A percentile compares a stretch with the other conserved stretches of the same genome.
Evolutionary conservation across 2,329 filamentous ascomycete genomes (phyloP).

Genomic region (Sporothrix euskadiensis): DNA sequence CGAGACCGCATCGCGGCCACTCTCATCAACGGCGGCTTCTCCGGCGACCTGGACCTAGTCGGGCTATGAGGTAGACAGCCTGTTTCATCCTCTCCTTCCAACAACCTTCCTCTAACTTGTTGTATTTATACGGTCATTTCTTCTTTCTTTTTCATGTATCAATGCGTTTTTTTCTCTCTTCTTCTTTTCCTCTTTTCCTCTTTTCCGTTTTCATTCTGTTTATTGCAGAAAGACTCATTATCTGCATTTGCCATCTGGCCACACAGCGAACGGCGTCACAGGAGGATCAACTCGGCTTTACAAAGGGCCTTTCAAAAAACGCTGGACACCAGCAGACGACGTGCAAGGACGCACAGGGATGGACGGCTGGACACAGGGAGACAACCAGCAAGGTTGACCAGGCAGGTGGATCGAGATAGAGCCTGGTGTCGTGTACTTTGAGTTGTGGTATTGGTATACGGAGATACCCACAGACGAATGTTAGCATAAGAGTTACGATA

Average conservation of each 20-base stretch:
- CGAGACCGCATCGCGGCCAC: constrained; percentile 64
- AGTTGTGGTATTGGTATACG: not conserved
- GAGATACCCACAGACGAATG: constrained; percentile 3
- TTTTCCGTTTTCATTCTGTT: not conserved
- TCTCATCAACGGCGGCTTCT: constrained; percentile 67
- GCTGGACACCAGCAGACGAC: not conserved
- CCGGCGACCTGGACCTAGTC: constrained; percentile 56
- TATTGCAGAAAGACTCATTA: not conserved
- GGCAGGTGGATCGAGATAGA: not conserved
- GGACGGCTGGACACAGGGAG: not conserved
- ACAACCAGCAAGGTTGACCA: not conserved
- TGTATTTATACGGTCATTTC: not conserved
- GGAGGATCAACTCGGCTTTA: not conserved
- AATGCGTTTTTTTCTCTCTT: not conserved
- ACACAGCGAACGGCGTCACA: constrained; percentile 25
- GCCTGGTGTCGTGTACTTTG: not conserved
- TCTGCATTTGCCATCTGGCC: constrained; percentile 10
- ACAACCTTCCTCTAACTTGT: not conserved
- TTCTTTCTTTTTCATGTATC: not conserved
- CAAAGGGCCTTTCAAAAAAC: not conserved
- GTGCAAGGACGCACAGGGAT: constrained; percentile 12
- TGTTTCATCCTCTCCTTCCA: not conserved
- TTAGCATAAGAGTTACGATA: not conserved
- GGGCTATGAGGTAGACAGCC: constrained; percentile 37
- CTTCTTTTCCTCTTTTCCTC: constrained; percentile 17